phyloP scores from a whole-genome alignment of 169 alveolate genomes.

The Eimeria brunetti region DNA sequence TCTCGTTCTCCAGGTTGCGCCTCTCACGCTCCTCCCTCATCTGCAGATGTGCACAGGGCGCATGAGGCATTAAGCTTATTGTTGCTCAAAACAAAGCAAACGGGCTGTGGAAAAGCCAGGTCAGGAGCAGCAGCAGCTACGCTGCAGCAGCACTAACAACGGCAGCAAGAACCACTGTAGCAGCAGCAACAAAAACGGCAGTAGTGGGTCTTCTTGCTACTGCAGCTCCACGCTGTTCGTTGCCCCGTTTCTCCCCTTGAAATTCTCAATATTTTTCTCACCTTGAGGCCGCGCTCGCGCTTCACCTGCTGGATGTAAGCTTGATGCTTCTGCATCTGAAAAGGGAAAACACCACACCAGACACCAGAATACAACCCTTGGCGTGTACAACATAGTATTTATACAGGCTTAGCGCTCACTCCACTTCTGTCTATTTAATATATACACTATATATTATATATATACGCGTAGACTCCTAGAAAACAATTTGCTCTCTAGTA shows the following conservation, averaged over 20 bases:
- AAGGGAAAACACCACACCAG: background rate
- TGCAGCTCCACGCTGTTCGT: background rate
- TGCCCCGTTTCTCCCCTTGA: no score
- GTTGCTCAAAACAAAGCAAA: background rate
- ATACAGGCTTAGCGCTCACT: no score
- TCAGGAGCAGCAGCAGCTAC: no score
- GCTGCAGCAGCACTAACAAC: background rate
- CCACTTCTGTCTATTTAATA: no score
- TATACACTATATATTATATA: no score
- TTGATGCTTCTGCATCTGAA: slow-evolving; percentile 55
- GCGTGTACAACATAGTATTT: no score
- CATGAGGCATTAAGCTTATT: background rate
- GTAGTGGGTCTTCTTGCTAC: background rate
- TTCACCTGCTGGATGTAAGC: slow-evolving; percentile 57
- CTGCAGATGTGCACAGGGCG: background rate
- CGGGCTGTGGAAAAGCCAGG: background rate
- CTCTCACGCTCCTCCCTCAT: slow-evolving; percentile 76
- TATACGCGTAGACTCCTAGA: no score
- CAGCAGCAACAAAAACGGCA: background rate
- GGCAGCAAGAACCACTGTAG: background rate
- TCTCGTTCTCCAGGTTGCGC: slow-evolving; percentile 75
- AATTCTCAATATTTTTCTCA: background rate
- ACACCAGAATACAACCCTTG: background rate
- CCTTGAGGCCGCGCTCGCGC: slow-evolving; percentile 67
- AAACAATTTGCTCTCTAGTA: background rate